Evolutionary conservation across 768 basidiomycete genomes (phyloP), one percentile per base, ranked within the genome.

Genomic region (Suillus subaureus): DNA sequence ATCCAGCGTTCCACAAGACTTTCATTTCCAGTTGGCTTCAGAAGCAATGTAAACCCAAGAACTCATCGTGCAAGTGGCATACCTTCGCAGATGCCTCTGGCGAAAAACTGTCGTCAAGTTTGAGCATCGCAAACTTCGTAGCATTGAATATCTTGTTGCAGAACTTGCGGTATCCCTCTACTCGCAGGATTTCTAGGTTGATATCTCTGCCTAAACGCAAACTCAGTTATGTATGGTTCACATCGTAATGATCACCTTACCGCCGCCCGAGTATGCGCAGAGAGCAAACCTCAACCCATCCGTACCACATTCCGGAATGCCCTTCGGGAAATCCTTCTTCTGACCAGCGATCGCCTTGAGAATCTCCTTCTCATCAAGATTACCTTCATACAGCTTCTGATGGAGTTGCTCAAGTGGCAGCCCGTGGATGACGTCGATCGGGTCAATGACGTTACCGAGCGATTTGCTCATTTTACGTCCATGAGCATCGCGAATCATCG

Each of bases 141-240:
- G 97, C 97, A 74, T 99, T 99, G 85, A 97, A 99, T 33, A 99
- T 89, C 83, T 99, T 99, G 82, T 99, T 99, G 82, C 97, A 99
- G 83, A 99, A 99, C 79, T 99, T 99, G 78, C 97, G 89, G 78
- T 99, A 99, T 2, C 96, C 97, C 79, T 99, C 96, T 39, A 99
- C 95, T 61, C 96, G 90, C 68, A 94, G 79, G 70, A 99, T 96
- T 74, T 99, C 96, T 67, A 99, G 82, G 76, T 98, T 97, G 81
- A 99, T 97, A 78, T 99, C 97, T 54, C 96, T 92, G 35, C 95
- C 96, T 95, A 65, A 9, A 49, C 61, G 43, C 16, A 52, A 18
- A 23, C 54, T n/a, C 54, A 39, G 47, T 67, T 60, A 33, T 3
- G 12, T 31, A 51, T 4, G 15, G 3, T 26, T 39, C 42, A 61